Evolutionary conservation across 345 rosid genomes (phyloP), one percentile per base, ranked within the genome.

Genomic region (Dipteronia sinensis): DNA sequence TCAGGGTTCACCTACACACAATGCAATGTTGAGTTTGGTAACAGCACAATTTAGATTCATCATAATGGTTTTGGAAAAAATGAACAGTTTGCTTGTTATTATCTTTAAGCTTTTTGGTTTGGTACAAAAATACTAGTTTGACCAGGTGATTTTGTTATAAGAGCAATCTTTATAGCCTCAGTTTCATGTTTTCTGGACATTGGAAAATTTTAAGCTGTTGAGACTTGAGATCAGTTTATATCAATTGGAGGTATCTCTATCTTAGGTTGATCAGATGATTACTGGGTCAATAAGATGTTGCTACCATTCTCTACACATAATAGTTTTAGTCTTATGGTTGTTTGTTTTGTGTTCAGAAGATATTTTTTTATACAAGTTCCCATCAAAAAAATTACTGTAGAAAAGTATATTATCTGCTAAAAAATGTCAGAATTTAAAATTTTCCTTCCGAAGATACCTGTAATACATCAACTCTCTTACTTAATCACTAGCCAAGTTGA

Each of bases 401-500:
- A 20, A 34, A 29, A 65, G 65, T 75, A 51, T 15, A 19, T 51
- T 65, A 55, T 34, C 31, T 15, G 13, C 10, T 40, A 2, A 58
- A 31, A 12, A 38, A 12, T 72, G 38, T 58, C 66, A 1, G 53
- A 20, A 6, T 25, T 38, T 59, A 0, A 49, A 22, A 20, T 17
- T 38, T 58, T 6, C 17, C 40, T 53, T 71, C 6, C 2, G 4
- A 44, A 27, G 13, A 27, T 58, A 58, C 27, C 64, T 58, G 3
- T 56, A 12, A 38, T 71, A 16, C n/a, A 17, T 38, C 53, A 6
- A 6, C 3, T 56, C 6, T 56, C 29, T 3, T 20, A 34, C 34
- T 55, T 46, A 65, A 55, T 13, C 22, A 61, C 20, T 71, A 17
- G 22, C 66, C 23, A 29, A 67, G 71, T 80, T 84, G 82, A 84